A percentile compares a stretch with the other conserved stretches of the same genome.
Evolutionary conservation across 805 yeast genomes (phyloP).

Genomic region (Yarrowia sp.): DNA sequence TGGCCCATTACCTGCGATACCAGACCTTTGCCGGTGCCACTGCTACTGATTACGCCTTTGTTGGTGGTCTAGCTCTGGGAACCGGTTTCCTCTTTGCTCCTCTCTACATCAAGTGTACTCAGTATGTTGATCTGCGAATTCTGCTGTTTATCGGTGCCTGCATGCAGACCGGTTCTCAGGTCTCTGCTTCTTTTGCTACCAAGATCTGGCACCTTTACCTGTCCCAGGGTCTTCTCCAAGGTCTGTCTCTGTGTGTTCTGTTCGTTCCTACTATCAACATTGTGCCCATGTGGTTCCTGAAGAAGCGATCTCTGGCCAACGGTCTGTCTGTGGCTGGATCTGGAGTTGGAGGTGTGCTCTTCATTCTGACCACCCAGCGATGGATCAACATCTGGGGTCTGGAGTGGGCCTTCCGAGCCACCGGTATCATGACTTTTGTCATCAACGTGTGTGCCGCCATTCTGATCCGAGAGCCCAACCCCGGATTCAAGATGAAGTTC

Average conservation of each 20-base stretch:
- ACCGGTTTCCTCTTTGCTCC: conserved; percentile 25
- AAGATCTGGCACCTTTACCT: conserved; percentile 51
- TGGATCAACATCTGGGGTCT: conserved; percentile 49
- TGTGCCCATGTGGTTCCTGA: conserved; percentile 51
- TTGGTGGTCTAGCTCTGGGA: conserved; percentile 22
- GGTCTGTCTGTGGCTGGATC: conserved; percentile 52
- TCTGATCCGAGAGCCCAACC: conserved; percentile 25
- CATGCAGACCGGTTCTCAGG: conserved; percentile 21
- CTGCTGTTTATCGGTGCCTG: conserved; percentile 9
- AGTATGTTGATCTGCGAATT: conserved; percentile 11
- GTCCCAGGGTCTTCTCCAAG: conserved; percentile 53
- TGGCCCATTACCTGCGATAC: conserved; percentile 24
- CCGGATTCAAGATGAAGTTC: conserved; percentile 25
- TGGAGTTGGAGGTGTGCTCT: conserved; percentile 51
- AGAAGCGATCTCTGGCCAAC: conserved; percentile 47
- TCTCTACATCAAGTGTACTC: conserved; percentile 12
- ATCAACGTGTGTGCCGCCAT: conserved; percentile 5
- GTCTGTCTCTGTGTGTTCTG: conserved; percentile 48
- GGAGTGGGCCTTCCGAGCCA: conserved; percentile 52
- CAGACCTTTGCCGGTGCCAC: conserved; percentile 21
- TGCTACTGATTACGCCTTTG: conserved; percentile 20
- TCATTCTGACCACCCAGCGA: conserved; percentile 34
- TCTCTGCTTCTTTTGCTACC: conserved; percentile 15
- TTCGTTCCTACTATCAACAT: conserved; percentile 47
- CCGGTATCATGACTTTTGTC: conserved; percentile 38